These are phyloP conservation scores for Nevesoporus exiguus DNA, from an alignment of 768 basidiomycete species.

Conservation along the genomic window DNA sequence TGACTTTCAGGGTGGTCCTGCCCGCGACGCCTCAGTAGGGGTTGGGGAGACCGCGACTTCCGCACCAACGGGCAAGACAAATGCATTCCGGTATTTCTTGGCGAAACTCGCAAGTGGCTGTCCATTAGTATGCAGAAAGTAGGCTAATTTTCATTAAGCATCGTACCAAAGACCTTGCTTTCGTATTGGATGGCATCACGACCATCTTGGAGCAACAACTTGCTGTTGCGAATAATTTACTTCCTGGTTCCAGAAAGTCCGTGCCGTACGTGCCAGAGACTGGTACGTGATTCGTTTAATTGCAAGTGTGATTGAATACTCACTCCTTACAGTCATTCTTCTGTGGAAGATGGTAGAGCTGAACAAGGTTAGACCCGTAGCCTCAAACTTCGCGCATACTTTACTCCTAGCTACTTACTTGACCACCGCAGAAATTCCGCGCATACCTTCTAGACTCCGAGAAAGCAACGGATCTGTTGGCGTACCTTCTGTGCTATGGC, in stretches of 20 bases:
- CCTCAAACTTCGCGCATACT: too few relatives aligned
- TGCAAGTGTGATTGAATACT: slow-evolving; percentile 1
- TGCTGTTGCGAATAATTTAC: slow-evolving; percentile 63
- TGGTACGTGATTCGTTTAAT: slow-evolving; percentile 44
- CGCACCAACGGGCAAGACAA: slow-evolving; percentile 63
- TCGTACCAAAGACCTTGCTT: slow-evolving; percentile 83
- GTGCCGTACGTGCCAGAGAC: slow-evolving; percentile 81
- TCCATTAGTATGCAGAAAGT: background rate
- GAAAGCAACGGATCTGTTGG: slow-evolving; percentile 71
- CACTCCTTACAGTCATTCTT: slow-evolving; percentile 53
- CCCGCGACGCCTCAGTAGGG: slow-evolving; percentile 49
- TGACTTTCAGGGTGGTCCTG: slow-evolving; percentile 77
- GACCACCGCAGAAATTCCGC: slow-evolving; percentile 75
- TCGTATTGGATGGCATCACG: slow-evolving; percentile 71
- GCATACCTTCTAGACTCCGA: slow-evolving; percentile 78
- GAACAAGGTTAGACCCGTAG: slow-evolving; percentile 65
- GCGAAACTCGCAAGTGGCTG: slow-evolving; percentile 65
- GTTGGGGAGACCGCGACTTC: slow-evolving; percentile 42
- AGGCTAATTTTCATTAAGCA: slow-evolving; percentile 50
- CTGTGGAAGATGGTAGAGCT: slow-evolving; percentile 92
- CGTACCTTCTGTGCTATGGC: slow-evolving; percentile 74
- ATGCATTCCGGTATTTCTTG: slow-evolving; percentile 89
- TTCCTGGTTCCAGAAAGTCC: slow-evolving; percentile 84
- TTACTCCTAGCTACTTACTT: background rate
- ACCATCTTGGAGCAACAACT: slow-evolving; percentile 73